A percentile compares a stretch with the other conserved stretches of the same genome.
These are phyloP conservation scores for Wickerhamomyces strasburgensis DNA, from an alignment of 805 yeast genomes.

Conservation along the genomic window DNA sequence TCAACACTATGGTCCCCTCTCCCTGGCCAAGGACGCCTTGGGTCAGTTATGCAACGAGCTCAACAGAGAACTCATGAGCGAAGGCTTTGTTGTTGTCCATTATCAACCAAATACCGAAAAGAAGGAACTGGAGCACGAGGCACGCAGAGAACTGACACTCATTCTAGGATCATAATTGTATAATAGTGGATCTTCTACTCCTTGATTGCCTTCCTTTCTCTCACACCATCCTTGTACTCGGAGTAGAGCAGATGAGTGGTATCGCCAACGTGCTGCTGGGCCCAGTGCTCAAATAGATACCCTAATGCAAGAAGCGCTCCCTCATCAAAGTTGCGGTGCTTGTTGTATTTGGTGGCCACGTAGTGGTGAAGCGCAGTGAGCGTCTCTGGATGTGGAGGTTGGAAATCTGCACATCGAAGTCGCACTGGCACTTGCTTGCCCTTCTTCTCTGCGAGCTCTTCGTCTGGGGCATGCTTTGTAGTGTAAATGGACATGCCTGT, in stretches of 20 bases:
- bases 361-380: no score
- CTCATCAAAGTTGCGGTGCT: conserved; percentile 30
- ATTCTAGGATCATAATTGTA: conserved; percentile 17
- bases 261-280: conserved; percentile 21
- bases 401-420: conserved; percentile 8
- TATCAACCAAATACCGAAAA: conserved; percentile 24
- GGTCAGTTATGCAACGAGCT: conserved; percentile 26
- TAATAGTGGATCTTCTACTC: conserved; percentile 19
- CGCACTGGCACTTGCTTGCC: conserved; percentile 18
- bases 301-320: conserved; percentile 33
- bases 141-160: conserved; percentile 13
- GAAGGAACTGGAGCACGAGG: conserved; percentile 14
- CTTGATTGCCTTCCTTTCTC: conserved; percentile 1
- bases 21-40: conserved; percentile 34
- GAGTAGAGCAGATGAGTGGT: conserved; percentile 7
- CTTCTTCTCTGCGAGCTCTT: conserved; percentile 5
- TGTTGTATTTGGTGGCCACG: conserved; percentile 18
- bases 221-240: conserved; percentile 5
- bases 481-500: background rate
- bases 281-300: conserved; percentile 33
- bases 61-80: conserved; percentile 23
- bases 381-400: conserved; percentile 23
- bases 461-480: conserved; percentile 11
- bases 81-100: conserved; percentile 25
- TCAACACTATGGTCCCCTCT: conserved; percentile 28